These are phyloP conservation scores for Agaricales sp. DNA, from an alignment of 1,284 basidiomycete species.

Conservation along the genomic window DNA sequence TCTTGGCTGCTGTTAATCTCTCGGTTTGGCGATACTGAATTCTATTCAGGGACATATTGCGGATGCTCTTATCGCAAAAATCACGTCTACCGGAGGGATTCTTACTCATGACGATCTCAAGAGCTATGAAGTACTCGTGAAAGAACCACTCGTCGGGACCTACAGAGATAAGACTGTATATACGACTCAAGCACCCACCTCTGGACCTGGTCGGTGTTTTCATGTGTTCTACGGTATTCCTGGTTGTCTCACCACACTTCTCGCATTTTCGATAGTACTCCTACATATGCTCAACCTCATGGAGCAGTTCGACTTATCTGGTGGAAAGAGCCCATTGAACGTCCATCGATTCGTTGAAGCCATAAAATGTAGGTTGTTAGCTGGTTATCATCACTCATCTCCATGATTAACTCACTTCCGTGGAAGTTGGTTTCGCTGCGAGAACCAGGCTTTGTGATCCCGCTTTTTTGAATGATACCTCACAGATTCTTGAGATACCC, in stretches of 20 bases:
- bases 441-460: slow-evolving; percentile 81
- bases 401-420: slow-evolving; percentile 37
- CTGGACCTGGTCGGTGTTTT: slow-evolving; percentile 46
- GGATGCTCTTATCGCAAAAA: slow-evolving; percentile 59
- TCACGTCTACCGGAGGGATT: slow-evolving; percentile 67
- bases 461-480: slow-evolving; percentile 43
- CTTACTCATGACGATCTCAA: slow-evolving; percentile 63
- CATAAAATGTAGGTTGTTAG: slow-evolving; percentile 65
- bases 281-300: slow-evolving; percentile 75
- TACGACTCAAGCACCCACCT: slow-evolving; percentile 76
- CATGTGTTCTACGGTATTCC: neutral
- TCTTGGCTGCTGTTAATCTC: slow-evolving; percentile 14
- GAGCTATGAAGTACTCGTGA: slow-evolving; percentile 62
- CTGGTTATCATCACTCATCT: no score
- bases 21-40: slow-evolving; percentile 7
- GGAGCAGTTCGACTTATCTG: slow-evolving; percentile 48
- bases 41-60: slow-evolving; percentile 58
- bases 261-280: slow-evolving; percentile 30
- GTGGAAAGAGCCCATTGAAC: slow-evolving; percentile 31
- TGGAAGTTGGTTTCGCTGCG: slow-evolving; percentile 2
- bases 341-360: slow-evolving; percentile 68
- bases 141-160: slow-evolving; percentile 63
- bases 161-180: slow-evolving; percentile 77
- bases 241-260: neutral
- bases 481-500: slow-evolving; percentile 55